Base-by-base conservation (phyloP, 768 basidiomycete genomes). In the Trametes meyenii region DNA sequence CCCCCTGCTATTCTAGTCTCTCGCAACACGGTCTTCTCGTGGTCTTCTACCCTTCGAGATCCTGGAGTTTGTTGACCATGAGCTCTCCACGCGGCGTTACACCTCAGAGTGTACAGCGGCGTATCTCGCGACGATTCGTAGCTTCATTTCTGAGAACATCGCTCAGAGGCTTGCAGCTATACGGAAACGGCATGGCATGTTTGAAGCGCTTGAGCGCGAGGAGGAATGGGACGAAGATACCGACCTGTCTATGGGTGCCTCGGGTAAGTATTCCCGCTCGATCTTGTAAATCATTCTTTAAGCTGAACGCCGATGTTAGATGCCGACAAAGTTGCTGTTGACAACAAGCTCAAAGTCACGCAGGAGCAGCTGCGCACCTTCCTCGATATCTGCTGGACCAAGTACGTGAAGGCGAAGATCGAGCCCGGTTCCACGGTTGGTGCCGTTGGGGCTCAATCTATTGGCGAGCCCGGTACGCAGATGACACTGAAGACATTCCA, bases 401-500 rank as follows among this genome's bases (percentile, higher is more conserved):
- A 92, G 73, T 98, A 97, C 71, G 89, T 94, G 36, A 93, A 90
- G 73, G 94, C 97, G 8, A 92, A 95, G 69, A 96, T 98, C 66
- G 97, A 98, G 76, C 97, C 97, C 59, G 93, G 96, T 11, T 98
- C 96, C 0, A 98, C 97, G 19, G 97, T 99, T 19, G 97, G 97
- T 29, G 97, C 97, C 33, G 94, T 99, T 43, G 97, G 96, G 4
- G 97, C 97, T 5, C 97, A 99, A 71, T 98, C 97, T 1, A 98
- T 99, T 65, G 97, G 97, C 70, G 97, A 99, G 75, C 97, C 97
- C 1, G 97, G 96, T 43, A 99, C 97, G 0, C 97, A 99, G 72
- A 99, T 99, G 97, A 98, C 96, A 1, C 76, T 98, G 66, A 98
- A 98, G 77, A 98, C 97, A 58, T 99, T 99, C 86, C 97, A 99